Conservation (phyloP, 129 eudicot genomes). For the Pulicaria dysenterica region DNA sequence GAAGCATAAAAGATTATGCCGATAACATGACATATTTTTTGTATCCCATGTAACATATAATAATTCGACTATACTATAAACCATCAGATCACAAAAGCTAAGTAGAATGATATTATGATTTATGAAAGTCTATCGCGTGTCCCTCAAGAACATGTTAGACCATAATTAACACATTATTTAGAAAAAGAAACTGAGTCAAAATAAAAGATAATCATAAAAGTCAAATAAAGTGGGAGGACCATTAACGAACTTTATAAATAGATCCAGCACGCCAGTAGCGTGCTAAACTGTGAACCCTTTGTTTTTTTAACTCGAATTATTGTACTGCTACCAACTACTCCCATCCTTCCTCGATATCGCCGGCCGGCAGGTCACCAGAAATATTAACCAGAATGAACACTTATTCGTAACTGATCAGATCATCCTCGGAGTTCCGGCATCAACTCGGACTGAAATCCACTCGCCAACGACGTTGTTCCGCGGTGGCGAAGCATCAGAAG, state of each 20-base stretch:
- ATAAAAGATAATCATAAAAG: not conserved
- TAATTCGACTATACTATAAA: too few relatives aligned
- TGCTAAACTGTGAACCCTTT: not conserved
- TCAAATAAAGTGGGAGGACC: conserved; percentile 33
- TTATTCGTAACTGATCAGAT: conserved; percentile 36
- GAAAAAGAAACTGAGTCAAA: not conserved
- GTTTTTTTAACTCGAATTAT: conserved; percentile 7
- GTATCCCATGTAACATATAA: too few relatives aligned
- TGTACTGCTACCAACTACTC: not conserved
- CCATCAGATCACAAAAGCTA: too few relatives aligned
- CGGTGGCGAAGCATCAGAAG: conserved; percentile 50
- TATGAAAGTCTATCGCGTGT: not conserved
- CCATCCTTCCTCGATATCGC: not conserved
- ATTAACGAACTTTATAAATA: conserved; percentile 16
- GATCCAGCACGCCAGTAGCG: conserved; percentile 9
- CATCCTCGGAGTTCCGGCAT: conserved; percentile 39
- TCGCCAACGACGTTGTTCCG: conserved; percentile 37
- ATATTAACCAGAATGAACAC: conserved; percentile 21
- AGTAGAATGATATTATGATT: too few relatives aligned
- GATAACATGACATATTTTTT: too few relatives aligned
- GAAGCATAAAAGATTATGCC: too few relatives aligned
- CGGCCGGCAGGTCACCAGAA: conserved; percentile 17
- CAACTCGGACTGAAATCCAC: conserved; percentile 36
- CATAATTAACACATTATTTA: not conserved
- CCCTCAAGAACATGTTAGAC: not conserved